Base-by-base conservation (phyloP, 306 rosid genomes). In the Sicyos edulis region DNA sequence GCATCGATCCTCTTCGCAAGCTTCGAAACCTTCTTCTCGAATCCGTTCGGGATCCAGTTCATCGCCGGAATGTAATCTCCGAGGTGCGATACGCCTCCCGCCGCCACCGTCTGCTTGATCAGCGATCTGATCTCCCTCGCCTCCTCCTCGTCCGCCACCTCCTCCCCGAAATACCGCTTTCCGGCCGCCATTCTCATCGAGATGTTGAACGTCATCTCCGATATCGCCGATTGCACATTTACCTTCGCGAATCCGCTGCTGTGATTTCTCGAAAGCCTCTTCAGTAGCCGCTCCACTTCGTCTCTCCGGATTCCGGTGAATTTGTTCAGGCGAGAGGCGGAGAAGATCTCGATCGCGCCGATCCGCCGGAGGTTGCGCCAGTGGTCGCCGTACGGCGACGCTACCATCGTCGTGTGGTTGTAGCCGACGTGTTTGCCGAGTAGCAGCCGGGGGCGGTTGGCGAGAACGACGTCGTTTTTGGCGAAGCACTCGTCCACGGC, bases 351-450 rank as follows among this genome's bases (percentile, higher is more conserved):
- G 5, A 83, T 3, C 9, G 91, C 42, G 19, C 84, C 74, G 10
- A 86, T 83, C 17, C 93, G 93, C 21, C 93, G 89, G 20, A 87
- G 59, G 85, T 89, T 91, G 22, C 93, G 88, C 96, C 97, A 91
- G 78, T 86, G 96, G 19, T 87, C 90, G 16, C 95, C 92, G 53
- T 91, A 87, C 0, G 89, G 53, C 0, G 97, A 9, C 4, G 73
- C 0, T 0, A 32, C 2, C 0, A 89, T 1, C 2, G 75, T 75
- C 74, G 96, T 80, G 71, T 75, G 4, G 82, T 91, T 69, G 74
- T 79, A 91, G 53, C 29, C 78, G 0, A 26, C 3, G 74, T 86
- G 59, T 79, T 89, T 85, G 49, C 64, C 70, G 40, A 66, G 22
- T 32, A 16, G 17, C 6, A 74, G 20, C 12, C 16, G 72, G 0